phyloP scores from a whole-genome alignment of 495 filamentous ascomycete genomes.

The Bryoglossum gracile region DNA sequence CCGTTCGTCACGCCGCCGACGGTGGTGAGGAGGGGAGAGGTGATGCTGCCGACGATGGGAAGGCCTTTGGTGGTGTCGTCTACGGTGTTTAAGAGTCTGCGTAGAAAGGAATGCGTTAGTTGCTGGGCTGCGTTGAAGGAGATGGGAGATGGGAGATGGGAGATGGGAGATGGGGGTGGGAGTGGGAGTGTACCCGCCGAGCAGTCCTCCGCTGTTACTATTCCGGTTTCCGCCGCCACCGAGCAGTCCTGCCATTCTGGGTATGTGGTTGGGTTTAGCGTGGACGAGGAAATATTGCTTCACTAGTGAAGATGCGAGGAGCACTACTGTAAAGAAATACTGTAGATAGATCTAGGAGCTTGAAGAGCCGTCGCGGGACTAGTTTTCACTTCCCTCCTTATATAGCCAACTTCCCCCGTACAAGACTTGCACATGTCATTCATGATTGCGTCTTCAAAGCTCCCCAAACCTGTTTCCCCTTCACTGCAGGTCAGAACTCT shows the following conservation, averaged over 20 bases:
- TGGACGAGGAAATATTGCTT: no score
- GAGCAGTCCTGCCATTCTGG: conserved; percentile 18
- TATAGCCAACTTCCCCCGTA: no score
- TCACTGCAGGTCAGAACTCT: no score
- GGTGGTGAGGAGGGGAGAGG: conserved; percentile 16
- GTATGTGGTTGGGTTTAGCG: background rate
- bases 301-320: no score
- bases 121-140: background rate
- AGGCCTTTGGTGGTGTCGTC: conserved; percentile 20
- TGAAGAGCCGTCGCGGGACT: no score
- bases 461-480: no score
- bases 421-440: no score
- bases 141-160: background rate
- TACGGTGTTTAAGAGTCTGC: conserved; percentile 16
- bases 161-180: background rate
- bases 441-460: no score
- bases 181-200: conserved; percentile 12
- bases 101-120: background rate
- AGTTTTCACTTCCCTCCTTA: no score
- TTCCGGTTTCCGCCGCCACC: conserved; percentile 13
- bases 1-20: conserved; percentile 14
- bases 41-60: conserved; percentile 16
- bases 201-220: conserved; percentile 6
- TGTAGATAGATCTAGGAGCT: no score
- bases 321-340: no score